These are phyloP conservation scores for Jaltomata sinuosa DNA, from an alignment of 257 asterid species.

Conservation along the genomic window DNA sequence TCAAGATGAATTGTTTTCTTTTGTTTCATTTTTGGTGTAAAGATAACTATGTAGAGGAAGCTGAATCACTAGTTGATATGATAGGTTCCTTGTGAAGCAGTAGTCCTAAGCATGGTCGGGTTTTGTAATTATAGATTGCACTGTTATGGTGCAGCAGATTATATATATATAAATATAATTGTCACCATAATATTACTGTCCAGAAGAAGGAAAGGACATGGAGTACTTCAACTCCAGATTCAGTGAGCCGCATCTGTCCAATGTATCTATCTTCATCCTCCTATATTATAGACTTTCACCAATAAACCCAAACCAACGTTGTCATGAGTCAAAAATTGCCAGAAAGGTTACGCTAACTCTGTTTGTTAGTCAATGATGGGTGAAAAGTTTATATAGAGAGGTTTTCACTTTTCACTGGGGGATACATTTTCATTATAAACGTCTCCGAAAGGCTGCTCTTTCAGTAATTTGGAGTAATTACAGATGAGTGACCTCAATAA, in stretches of 20 bases:
- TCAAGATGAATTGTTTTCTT: too few relatives aligned
- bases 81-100: too few relatives aligned
- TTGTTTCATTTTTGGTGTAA: too few relatives aligned
- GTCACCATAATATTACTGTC: not conserved
- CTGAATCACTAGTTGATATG: too few relatives aligned
- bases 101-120: too few relatives aligned
- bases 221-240: not conserved
- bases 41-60: too few relatives aligned
- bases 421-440: not conserved
- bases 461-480: not conserved
- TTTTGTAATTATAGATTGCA: too few relatives aligned
- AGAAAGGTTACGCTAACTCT: not conserved
- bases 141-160: too few relatives aligned
- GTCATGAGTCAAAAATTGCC: not conserved
- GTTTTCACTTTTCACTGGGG: not conserved
- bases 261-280: not conserved
- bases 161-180: too few relatives aligned
- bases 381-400: not conserved
- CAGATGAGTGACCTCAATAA: not conserved
- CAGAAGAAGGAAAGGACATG: not conserved
- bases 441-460: not conserved
- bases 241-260: not conserved
- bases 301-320: not conserved
- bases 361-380: not conserved
- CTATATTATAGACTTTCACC: not conserved